Conservation (phyloP, 1,139 yeast species). For the Protomyces arabidopsidicola region DNA sequence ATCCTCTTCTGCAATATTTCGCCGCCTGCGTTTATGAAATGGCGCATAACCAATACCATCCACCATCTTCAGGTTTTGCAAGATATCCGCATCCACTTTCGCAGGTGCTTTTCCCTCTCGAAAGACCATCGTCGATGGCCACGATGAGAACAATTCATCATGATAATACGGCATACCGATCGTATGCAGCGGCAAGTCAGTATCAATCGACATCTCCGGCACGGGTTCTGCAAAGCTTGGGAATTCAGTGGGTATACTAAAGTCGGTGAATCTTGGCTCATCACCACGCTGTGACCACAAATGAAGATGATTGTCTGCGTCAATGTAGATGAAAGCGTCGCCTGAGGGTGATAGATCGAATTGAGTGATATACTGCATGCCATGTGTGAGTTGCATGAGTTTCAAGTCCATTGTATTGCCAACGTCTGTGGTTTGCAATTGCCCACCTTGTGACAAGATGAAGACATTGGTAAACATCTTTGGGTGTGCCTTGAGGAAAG, state of each 20-base stretch:
- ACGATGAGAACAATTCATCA: slow-evolving; percentile 71
- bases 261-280: slow-evolving; percentile 46
- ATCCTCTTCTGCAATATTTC: slow-evolving; percentile 36
- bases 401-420: slow-evolving; percentile 59
- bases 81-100: slow-evolving; percentile 38
- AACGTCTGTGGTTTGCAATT: slow-evolving; percentile 77
- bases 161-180: slow-evolving; percentile 87
- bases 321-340: slow-evolving; percentile 67
- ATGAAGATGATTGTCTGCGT: slow-evolving; percentile 59
- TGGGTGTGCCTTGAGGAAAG: slow-evolving; percentile 79
- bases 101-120: slow-evolving; percentile 46
- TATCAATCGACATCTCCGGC: slow-evolving; percentile 24
- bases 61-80: slow-evolving; percentile 36
- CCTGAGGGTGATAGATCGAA: slow-evolving; percentile 75
- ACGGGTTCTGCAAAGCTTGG: slow-evolving; percentile 41
- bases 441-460: slow-evolving; percentile 72
- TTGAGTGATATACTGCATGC: slow-evolving; percentile 48
- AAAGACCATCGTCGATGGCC: slow-evolving; percentile 62
- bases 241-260: slow-evolving; percentile 51
- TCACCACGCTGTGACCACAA: slow-evolving; percentile 56
- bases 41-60: slow-evolving; percentile 42
- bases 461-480: slow-evolving; percentile 73
- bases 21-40: slow-evolving; percentile 50
- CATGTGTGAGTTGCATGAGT: slow-evolving; percentile 38
- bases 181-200: slow-evolving; percentile 52